A percentile compares a stretch with the other conserved stretches of the same genome.
These are phyloP conservation scores for Leucogyrophana mollusca DNA, from an alignment of 768 basidiomycete species.

Conservation along the genomic window DNA sequence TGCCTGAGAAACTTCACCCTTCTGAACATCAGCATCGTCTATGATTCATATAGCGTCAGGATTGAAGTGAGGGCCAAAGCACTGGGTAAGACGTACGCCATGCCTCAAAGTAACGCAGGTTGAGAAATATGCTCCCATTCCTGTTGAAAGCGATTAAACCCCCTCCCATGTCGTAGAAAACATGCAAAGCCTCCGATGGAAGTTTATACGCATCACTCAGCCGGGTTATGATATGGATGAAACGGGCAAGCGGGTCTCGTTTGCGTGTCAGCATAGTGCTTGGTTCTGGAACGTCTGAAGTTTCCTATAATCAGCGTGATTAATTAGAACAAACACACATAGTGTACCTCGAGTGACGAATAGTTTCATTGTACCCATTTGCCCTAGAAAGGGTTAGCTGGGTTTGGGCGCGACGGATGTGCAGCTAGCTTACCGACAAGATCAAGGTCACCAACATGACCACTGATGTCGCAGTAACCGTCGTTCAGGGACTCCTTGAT, in stretches of 20 bases:
- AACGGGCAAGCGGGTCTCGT: constrained; percentile 61
- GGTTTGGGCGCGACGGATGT: neutral
- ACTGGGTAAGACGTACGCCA: constrained; percentile 67
- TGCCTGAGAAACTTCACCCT: constrained; percentile 56
- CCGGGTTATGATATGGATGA: constrained; percentile 66
- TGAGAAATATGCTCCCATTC: constrained; percentile 84
- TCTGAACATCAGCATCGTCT: constrained; percentile 72
- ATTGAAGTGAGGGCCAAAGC: neutral
- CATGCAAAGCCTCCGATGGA: constrained; percentile 69
- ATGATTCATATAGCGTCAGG: neutral
- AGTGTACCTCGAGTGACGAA: constrained; percentile 60
- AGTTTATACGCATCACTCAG: constrained; percentile 74
- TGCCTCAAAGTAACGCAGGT: constrained; percentile 78
- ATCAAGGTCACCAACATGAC: constrained; percentile 56
- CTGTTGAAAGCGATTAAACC: constrained; percentile 93
- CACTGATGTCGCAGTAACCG: constrained; percentile 80
- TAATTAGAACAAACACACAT: neutral
- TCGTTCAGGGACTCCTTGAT: constrained; percentile 77
- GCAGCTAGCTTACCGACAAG: constrained; percentile 48
- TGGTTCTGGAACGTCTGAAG: constrained; percentile 55
- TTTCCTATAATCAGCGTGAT: constrained; percentile 8
- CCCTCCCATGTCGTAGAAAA: constrained; percentile 83
- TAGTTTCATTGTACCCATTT: constrained; percentile 60
- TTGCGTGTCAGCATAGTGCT: constrained; percentile 50
- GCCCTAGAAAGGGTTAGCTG: constrained; percentile 36